Evolutionary conservation across 306 rosid genomes (phyloP), one percentile per base, ranked within the genome.

Genomic region (Hippophae rhamnoides): DNA sequence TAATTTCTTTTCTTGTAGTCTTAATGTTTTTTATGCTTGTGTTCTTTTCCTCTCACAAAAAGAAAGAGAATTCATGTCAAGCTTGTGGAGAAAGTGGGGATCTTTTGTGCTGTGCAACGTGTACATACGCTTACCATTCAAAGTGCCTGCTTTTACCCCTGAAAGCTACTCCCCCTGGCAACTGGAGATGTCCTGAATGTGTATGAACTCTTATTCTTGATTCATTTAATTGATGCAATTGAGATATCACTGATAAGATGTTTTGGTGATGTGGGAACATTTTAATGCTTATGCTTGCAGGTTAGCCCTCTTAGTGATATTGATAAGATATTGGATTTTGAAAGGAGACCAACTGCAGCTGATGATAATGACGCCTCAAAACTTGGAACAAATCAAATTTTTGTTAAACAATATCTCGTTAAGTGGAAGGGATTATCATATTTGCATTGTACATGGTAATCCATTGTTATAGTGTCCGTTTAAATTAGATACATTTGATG

Each of bases 131-230:
- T 54, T 93, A 85, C 67, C 99, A 93, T 82, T 64, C 94, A 45
- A 84, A 78, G 72, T 93, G 99, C 67, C 78, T 93, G 66, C 80
- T 93, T 72, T 95, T 86, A 47, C 90, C 95, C 1, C 71, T 80
- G 58, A 88, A 75, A 79, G 74, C 84, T 60, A 84, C 88, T 27
- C 65, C 67, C 64, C 87, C 84, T 10, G 79, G 62, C 60, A 84
- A 51, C 62, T 93, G 99, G 99, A 84, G 94, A 53, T 93, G 99
- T 76, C 99, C 99, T 23, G 99, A 93, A 82, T 93, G 99, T 70
- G 99, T 93, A 86, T 62, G 97, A 55, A 52, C 70, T 58, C 49
- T 50, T 69, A 13, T 69, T 2, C 5, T 53, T 62, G 25, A 60
- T 66, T 14, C 51, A 18, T 10, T 13, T 57, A 54, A 60, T 60